Conservation (phyloP, 139 green algal genomes). For the Desmodesmus armatus region DNA sequence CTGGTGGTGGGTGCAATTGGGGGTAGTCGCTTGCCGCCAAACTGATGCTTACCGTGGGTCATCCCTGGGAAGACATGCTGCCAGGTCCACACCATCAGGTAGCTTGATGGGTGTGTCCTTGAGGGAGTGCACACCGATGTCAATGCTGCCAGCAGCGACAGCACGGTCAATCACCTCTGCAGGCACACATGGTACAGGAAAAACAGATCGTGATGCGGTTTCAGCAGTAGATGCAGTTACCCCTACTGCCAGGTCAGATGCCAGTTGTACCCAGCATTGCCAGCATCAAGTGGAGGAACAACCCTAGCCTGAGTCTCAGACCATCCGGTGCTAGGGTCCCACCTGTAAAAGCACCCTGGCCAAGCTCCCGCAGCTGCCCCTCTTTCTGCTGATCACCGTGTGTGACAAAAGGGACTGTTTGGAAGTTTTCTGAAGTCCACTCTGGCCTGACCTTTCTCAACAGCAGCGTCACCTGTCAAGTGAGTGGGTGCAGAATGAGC, state of each 20-base stretch:
- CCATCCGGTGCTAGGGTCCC: neutral
- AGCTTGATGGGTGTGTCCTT: slow-evolving; percentile 30
- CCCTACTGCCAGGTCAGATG: neutral
- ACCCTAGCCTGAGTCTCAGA: neutral
- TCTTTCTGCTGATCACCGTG: slow-evolving; percentile 26
- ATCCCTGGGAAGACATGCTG: slow-evolving; percentile 28
- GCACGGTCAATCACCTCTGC: slow-evolving; percentile 42
- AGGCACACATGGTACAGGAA: neutral
- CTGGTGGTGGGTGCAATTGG: too few species aligned
- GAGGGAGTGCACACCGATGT: slow-evolving; percentile 37
- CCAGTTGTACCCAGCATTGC: neutral
- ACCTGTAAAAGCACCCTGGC: slow-evolving; percentile 39
- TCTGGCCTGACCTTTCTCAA: slow-evolving; percentile 16
- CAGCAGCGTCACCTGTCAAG: slow-evolving; percentile 3
- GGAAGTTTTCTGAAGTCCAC: slow-evolving; percentile 2
- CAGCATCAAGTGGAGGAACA: neutral
- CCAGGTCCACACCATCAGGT: slow-evolving; percentile 28
- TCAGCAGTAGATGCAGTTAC: neutral
- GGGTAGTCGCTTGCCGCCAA: neutral
- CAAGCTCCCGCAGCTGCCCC: slow-evolving; percentile 17
- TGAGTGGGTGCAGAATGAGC: neutral
- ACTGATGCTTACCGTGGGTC: slow-evolving; percentile 14
- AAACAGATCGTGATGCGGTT: neutral
- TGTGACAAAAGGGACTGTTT: neutral
- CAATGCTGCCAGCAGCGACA: slow-evolving; percentile 5